Percentiles rank a stretch among this genome's conserved stretches.
Conservation (phyloP, 164 flowering plant genomes). For the Sedum album region DNA sequence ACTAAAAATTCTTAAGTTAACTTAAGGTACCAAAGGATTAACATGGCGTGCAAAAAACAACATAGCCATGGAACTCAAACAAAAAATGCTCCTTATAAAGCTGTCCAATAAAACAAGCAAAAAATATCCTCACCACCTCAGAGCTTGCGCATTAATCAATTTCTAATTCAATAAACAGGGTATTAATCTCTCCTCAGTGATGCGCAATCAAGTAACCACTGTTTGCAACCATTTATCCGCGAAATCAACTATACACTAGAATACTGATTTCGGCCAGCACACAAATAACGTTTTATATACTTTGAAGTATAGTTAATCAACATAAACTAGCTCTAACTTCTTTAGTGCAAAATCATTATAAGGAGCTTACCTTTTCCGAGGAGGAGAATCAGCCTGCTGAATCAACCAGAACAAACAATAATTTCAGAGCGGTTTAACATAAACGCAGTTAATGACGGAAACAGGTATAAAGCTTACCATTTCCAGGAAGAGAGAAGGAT, state of each 20-base stretch:
- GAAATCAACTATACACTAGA: too few species aligned
- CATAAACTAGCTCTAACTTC: background rate
- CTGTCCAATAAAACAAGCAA: background rate
- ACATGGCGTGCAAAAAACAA: background rate
- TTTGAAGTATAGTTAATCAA: background rate
- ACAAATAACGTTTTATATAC: too few species aligned
- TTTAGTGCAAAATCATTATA: background rate
- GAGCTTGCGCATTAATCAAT: background rate
- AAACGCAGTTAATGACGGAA: background rate
- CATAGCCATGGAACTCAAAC: background rate
- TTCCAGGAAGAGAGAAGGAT: background rate
- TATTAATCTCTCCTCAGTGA: too few species aligned
- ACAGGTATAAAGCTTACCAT: background rate
- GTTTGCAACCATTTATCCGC: too few species aligned
- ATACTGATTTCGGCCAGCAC: too few species aligned
- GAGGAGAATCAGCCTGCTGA: background rate
- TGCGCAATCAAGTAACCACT: too few species aligned
- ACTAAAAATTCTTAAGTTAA: background rate
- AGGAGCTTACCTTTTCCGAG: too few species aligned
- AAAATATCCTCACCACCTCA: background rate
- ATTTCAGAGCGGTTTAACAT: background rate
- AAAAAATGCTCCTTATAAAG: background rate
- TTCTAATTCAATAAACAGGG: too few species aligned
- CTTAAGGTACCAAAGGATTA: background rate
- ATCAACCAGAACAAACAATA: background rate